phyloP scores from a whole-genome alignment of 73 alveolate genomes.

The Uronychia setigera region DNA sequence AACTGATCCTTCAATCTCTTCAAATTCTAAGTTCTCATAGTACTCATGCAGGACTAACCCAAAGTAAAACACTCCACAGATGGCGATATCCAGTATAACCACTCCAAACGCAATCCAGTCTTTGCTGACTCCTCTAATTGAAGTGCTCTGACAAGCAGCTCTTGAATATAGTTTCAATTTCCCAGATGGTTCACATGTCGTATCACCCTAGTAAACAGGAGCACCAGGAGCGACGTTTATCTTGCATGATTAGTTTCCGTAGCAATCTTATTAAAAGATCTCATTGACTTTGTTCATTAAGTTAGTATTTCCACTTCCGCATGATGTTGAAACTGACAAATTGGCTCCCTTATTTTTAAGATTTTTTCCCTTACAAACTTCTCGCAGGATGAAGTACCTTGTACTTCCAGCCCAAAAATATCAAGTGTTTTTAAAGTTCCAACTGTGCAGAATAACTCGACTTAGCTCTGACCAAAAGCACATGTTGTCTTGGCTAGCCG shows the following conservation, averaged over 20 bases:
- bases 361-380: background rate
- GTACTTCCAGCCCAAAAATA: conserved; percentile 21
- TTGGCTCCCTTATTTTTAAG: conserved; percentile 41
- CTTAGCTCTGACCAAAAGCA: conserved; percentile 18
- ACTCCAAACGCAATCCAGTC: conserved; percentile 28
- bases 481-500: conserved; percentile 35
- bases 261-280: conserved; percentile 8
- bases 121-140: conserved; percentile 1
- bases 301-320: background rate
- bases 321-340: background rate
- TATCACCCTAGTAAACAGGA: too few species aligned
- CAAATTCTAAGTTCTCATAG: conserved; percentile 14
- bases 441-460: conserved; percentile 22
- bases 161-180: background rate
- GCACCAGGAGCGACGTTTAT: conserved; percentile 13
- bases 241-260: conserved; percentile 24
- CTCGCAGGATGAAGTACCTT: background rate
- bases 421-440: conserved; percentile 35
- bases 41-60: conserved; percentile 20
- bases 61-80: conserved; percentile 12
- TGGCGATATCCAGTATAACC: conserved; percentile 29
- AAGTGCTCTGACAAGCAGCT: background rate
- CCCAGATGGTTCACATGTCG: conserved; percentile 7
- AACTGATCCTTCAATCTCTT: conserved; percentile 32
- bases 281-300: background rate